Base-by-base conservation (phyloP, 75 land plant genomes). In the Pinus taeda region DNA sequence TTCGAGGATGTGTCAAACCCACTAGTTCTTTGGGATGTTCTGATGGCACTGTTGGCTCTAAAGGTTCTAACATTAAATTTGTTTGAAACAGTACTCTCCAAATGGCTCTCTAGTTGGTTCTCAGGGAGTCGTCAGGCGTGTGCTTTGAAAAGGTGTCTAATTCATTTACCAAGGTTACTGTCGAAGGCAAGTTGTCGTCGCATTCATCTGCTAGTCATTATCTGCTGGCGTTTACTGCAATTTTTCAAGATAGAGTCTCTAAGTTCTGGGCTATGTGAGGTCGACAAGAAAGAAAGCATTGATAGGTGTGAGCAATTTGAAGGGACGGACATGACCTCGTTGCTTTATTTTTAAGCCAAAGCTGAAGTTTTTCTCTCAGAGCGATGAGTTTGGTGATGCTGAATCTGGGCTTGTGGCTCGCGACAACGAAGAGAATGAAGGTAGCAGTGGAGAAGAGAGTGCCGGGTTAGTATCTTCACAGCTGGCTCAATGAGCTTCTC, bases 11-110 rank as follows among this genome's bases (percentile, higher is more conserved):
- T 29, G 7, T 74, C 74, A 75, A 87, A 76, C 22, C 82, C 78
- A 45, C 57, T 89, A 56, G 81, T 87, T 58, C 79, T 89, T 65
- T 89, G 89, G 88, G 91, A 89, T 76, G 30, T 80, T 39, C 53
- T 80, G 26, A 72, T 64, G 36, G 77, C 83, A 64, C 75, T 89
- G 30, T 58, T 66, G 71, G 84, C 83, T 42, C 80, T 89, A 60
- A 82, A 82, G 77, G 29, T 67, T 57, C 61, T 57, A 57, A 30
- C 76, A 61, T 76, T 86, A 8, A 62, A 78, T 22, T 82, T 65
- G 78, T 81, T 87, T 30, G 89, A 89, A 37, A 42, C 57, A 58
- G 29, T 87, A 60, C 60, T 84, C 0, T 26, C 78, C 55, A 83
- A 82, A 77, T 89, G 89, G 86, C 58, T 89, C 17, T 79, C 82